A percentile compares a stretch with the other conserved stretches of the same genome.
Conservation (phyloP, 176 grass and related monocot genomes). For the Bothriochloa decipiens region DNA sequence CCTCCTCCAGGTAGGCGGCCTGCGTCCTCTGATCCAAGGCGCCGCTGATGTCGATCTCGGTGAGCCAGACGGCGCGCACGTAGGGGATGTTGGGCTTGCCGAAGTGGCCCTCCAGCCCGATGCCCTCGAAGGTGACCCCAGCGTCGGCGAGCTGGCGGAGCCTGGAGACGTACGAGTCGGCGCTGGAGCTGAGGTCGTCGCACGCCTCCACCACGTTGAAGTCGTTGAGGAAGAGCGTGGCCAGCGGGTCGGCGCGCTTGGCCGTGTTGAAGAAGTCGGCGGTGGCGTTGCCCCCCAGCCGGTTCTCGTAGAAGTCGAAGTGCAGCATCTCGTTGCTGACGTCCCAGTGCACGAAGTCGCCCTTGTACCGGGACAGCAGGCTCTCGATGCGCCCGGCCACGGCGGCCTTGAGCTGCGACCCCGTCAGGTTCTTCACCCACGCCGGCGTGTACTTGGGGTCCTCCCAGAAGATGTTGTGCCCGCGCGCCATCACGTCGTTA, state of each 20-base stretch:
- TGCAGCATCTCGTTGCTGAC: conserved; percentile 97
- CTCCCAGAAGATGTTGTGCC: conserved; percentile 99
- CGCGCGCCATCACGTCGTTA: conserved; percentile 61
- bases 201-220: conserved; percentile 87
- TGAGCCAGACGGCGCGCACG: conserved; percentile 85
- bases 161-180: conserved; percentile 65
- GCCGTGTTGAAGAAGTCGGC: conserved; percentile 76
- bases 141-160: conserved; percentile 63
- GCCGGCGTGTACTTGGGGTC: conserved; percentile 68
- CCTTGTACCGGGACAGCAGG: conserved; percentile 72
- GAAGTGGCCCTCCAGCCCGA: conserved; percentile 85
- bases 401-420: conserved; percentile 54
- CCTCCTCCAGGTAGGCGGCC: conserved; percentile 73
- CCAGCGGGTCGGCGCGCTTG: conserved; percentile 65
- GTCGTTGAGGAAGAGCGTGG: conserved; percentile 94
- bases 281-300: conserved; percentile 69
- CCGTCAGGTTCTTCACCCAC: conserved; percentile 84
- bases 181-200: conserved; percentile 75
- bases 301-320: conserved; percentile 89
- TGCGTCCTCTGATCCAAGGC: conserved; percentile 52
- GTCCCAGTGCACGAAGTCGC: conserved; percentile 96
- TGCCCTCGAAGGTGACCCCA: conserved; percentile 70
- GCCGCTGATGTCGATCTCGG: conserved; percentile 79
- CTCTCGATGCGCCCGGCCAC: conserved; percentile 67
- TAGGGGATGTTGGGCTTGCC: conserved; percentile 71